phyloP scores from a whole-genome alignment of 2,329 filamentous ascomycete species.

The Arachnomyces sp. region DNA sequence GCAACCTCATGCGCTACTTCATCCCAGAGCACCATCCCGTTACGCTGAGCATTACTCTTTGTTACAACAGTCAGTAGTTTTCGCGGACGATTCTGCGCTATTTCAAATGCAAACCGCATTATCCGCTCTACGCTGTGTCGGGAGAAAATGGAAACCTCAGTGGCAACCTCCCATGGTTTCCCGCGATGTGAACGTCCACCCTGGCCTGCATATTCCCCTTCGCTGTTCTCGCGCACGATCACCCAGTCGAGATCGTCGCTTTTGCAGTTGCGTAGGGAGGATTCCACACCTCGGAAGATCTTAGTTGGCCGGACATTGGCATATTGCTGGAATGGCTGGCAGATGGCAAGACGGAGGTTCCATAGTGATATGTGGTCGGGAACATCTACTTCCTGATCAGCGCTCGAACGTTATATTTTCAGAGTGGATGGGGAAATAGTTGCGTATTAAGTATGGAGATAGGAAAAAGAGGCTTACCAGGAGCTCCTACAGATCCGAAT shows the following conservation, averaged over 20 bases:
- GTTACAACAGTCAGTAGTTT: constrained; percentile 49
- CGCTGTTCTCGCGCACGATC: constrained; percentile 49
- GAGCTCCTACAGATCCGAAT: constrained; percentile 54
- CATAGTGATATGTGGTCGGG: constrained; percentile 52
- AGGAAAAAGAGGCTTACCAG: constrained; percentile 32
- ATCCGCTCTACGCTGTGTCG: constrained; percentile 45
- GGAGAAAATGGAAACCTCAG: constrained; percentile 49
- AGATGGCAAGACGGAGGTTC: constrained; percentile 50
- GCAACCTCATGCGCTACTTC: constrained; percentile 43
- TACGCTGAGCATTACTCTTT: constrained; percentile 49
- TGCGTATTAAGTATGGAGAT: background rate
- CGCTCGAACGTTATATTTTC: constrained; percentile 1
- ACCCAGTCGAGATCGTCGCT: constrained; percentile 49
- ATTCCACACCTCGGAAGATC: constrained; percentile 46
- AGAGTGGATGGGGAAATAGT: constrained; percentile 7
- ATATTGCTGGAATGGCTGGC: constrained; percentile 50
- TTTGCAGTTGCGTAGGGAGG: constrained; percentile 40
- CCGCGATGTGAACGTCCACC: constrained; percentile 46
- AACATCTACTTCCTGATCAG: constrained; percentile 33
- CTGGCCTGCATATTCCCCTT: constrained; percentile 50
- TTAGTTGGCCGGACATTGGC: constrained; percentile 50
- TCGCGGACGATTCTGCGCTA: constrained; percentile 38
- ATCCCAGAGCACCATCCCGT: constrained; percentile 53
- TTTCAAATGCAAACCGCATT: constrained; percentile 49
- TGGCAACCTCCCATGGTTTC: constrained; percentile 45